Evolutionary conservation across 257 asterid genomes (phyloP).

Genomic region (Primulina tabacum): DNA sequence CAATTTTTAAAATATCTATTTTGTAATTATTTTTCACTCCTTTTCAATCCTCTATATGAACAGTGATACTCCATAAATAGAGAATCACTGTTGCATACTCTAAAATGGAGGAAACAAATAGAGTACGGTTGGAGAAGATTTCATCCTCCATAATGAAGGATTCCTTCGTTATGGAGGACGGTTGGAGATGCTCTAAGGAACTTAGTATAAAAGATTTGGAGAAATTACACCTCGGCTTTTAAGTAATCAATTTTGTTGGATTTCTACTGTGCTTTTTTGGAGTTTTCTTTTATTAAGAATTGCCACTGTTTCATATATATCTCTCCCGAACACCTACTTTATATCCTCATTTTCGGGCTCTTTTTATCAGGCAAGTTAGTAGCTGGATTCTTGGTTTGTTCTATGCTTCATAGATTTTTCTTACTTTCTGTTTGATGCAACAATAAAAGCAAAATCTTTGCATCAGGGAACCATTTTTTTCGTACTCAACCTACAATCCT

Average conservation of each 20-base stretch:
- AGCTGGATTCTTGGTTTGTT: conserved; percentile 21
- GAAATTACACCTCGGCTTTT: conserved; percentile 8
- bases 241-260: conserved; percentile 20
- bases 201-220: not conserved
- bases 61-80: no score
- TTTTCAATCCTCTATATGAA: no score
- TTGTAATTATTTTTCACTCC: no score
- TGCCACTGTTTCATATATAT: conserved; percentile 18
- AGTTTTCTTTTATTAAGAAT: conserved; percentile 6
- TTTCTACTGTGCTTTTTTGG: conserved; percentile 18
- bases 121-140: no score
- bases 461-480: not conserved
- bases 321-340: conserved; percentile 14
- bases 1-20: no score
- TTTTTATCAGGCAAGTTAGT: conserved; percentile 28
- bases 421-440: conserved; percentile 3
- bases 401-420: conserved; percentile 4
- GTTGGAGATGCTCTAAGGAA: no score
- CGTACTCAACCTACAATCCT: conserved; percentile 6
- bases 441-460: not conserved
- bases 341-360: conserved; percentile 27
- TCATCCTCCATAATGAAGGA: no score
- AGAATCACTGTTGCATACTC: no score
- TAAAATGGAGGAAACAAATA: no score
- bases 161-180: no score